These are phyloP conservation scores for Brettanomyces bruxellensis DNA, from an alignment of 805 yeast species.

Conservation along the genomic window DNA sequence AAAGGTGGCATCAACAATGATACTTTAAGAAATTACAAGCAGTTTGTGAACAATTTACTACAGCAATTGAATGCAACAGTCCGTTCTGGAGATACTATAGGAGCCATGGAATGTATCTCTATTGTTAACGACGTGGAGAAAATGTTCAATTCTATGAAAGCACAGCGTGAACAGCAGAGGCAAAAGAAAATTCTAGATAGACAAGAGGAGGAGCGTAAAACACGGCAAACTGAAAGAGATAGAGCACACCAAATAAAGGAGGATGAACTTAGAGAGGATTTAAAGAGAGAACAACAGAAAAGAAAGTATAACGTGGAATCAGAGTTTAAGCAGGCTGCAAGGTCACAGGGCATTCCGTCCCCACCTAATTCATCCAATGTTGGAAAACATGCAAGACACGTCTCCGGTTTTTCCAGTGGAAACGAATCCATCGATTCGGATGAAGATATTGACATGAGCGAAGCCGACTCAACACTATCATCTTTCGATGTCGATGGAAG, in stretches of 20 bases:
- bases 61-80: conserved; percentile 50
- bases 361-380: not conserved
- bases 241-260: not conserved
- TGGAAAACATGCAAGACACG: not conserved
- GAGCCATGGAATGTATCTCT: conserved; percentile 57
- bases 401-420: not conserved
- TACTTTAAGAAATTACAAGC: conserved; percentile 42
- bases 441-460: not conserved
- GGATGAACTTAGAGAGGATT: not conserved
- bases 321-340: not conserved
- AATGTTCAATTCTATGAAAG: conserved; percentile 54
- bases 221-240: not conserved
- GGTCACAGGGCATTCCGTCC: not conserved
- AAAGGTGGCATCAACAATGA: conserved; percentile 25
- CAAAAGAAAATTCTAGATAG: conserved; percentile 1
- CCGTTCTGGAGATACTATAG: conserved; percentile 42
- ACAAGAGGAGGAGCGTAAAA: not conserved
- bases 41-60: conserved; percentile 48
- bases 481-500: conserved; percentile 10
- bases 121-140: conserved; percentile 63
- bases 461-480: conserved; percentile 7
- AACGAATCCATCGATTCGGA: conserved; percentile 1
- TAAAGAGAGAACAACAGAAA: not conserved
- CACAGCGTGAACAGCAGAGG: conserved; percentile 8
- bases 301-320: not conserved